Conservation (phyloP, 805 yeast species). For the Candida patagonica region DNA sequence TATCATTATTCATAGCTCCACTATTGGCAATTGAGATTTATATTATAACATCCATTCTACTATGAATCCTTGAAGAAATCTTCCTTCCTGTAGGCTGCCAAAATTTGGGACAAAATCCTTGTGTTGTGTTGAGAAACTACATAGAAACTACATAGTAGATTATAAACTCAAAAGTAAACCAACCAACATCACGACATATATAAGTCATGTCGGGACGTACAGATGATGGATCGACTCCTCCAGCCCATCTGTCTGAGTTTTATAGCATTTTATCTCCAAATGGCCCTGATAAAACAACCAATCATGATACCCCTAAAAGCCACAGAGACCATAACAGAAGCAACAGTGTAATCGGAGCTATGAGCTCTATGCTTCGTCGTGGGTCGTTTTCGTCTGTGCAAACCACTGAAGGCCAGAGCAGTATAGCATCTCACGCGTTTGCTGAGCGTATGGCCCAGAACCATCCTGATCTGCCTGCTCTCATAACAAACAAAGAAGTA, state of each 20-base stretch:
- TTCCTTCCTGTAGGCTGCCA: too few relatives aligned
- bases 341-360: constrained; percentile 1
- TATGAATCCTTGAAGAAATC: not conserved
- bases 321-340: not conserved
- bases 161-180: too few relatives aligned
- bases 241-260: constrained; percentile 52
- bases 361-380: constrained; percentile 3
- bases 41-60: not conserved
- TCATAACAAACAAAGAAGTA: constrained; percentile 54
- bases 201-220: too few relatives aligned
- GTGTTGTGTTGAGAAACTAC: too few relatives aligned
- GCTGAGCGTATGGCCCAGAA: constrained; percentile 18
- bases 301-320: not conserved
- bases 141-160: too few relatives aligned
- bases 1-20: too few relatives aligned
- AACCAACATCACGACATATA: too few relatives aligned
- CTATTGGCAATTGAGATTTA: too few relatives aligned
- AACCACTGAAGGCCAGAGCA: constrained; percentile 4
- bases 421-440: constrained; percentile 10
- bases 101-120: too few relatives aligned
- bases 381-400: constrained; percentile 2
- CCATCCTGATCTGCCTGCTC: constrained; percentile 45
- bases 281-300: constrained; percentile 3
- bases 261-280: constrained; percentile 35
- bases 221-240: too few relatives aligned